phyloP scores from a whole-genome alignment of 1,139 yeast genomes.

The Candida anutae region DNA sequence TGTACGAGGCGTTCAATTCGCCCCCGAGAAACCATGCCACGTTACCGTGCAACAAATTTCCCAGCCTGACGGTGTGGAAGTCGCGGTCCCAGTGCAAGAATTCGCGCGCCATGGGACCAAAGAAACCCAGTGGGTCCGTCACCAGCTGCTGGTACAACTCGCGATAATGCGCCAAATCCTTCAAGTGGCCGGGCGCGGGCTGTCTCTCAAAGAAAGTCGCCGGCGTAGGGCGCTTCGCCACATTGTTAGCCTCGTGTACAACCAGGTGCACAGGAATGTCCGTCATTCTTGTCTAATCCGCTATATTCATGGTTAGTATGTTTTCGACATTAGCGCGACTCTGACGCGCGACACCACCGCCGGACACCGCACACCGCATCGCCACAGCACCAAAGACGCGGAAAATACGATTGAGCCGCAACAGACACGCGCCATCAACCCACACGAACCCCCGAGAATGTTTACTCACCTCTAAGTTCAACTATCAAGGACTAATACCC shows the following conservation, averaged over 20 bases:
- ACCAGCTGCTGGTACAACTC: conserved; percentile 72
- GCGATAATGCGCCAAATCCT: conserved; percentile 59
- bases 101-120: conserved; percentile 75
- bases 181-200: conserved; percentile 47
- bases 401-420: too few relatives aligned
- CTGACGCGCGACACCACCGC: too few relatives aligned
- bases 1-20: conserved; percentile 85
- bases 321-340: too few relatives aligned
- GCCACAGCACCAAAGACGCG: too few relatives aligned
- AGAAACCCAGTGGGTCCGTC: conserved; percentile 74
- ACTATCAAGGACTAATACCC: too few relatives aligned
- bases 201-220: conserved; percentile 67
- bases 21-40: conserved; percentile 93
- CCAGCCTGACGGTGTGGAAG: conserved; percentile 64
- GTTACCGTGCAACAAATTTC: conserved; percentile 73
- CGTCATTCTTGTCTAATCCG: too few relatives aligned
- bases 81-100: conserved; percentile 80
- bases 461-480: too few relatives aligned
- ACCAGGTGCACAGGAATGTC: conserved; percentile 25
- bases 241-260: conserved; percentile 79
- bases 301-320: too few relatives aligned
- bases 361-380: too few relatives aligned
- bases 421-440: too few relatives aligned
- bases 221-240: conserved; percentile 61
- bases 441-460: too few relatives aligned